phyloP scores from a whole-genome alignment of 345 rosid species.

The Microcos paniculata region DNA sequence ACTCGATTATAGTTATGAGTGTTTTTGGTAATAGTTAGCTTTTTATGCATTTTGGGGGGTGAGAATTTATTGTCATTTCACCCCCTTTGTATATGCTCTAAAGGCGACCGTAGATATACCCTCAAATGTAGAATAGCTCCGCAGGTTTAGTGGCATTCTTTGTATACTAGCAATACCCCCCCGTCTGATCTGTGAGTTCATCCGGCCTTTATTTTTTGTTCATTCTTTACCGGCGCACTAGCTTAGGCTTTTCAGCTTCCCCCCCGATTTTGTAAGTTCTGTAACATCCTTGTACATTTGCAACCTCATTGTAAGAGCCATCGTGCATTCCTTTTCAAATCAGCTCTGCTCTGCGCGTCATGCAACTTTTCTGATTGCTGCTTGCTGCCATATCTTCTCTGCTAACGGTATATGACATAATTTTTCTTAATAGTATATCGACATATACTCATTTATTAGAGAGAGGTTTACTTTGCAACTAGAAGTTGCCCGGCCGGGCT shows the following conservation, averaged over 20 bases:
- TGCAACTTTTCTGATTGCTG: too few species aligned
- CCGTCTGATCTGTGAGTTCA: conserved; percentile 16
- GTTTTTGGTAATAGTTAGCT: conserved; percentile 18
- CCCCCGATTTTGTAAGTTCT: conserved; percentile 30
- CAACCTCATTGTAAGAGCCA: conserved; percentile 27
- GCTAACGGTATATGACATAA: too few species aligned
- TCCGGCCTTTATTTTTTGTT: neutral
- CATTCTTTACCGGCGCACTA: conserved; percentile 24
- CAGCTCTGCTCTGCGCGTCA: neutral
- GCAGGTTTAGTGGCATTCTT: conserved; percentile 38
- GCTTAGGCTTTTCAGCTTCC: conserved; percentile 15
- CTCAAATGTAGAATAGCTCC: conserved; percentile 44
- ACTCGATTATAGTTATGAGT: conserved; percentile 21
- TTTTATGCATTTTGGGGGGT: conserved; percentile 26
- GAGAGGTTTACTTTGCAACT: too few species aligned
- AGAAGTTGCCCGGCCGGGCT: too few species aligned
- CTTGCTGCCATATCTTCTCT: too few species aligned
- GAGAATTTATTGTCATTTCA: conserved; percentile 27
- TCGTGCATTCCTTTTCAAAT: conserved; percentile 7
- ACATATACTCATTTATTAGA: too few species aligned
- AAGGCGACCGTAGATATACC: conserved; percentile 34
- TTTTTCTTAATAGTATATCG: too few species aligned
- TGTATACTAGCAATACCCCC: conserved; percentile 37
- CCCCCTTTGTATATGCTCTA: conserved; percentile 33
- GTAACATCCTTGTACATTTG: conserved; percentile 65